phyloP scores from a whole-genome alignment of 208 protist species.

The Acanthamoeba healyi region DNA sequence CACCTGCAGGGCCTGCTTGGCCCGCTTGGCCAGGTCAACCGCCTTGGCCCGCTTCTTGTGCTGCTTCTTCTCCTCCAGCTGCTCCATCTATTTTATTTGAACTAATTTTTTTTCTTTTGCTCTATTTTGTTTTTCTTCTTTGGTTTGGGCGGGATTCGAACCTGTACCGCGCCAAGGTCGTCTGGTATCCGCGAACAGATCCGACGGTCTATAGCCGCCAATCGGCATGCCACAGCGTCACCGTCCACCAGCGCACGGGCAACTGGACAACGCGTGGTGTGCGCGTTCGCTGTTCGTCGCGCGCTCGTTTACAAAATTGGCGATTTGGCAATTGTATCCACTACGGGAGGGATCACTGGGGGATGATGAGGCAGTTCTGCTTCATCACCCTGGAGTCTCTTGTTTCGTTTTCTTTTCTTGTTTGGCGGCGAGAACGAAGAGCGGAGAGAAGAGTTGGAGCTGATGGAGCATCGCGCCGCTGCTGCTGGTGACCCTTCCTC shows the following conservation, averaged over 20 bases:
- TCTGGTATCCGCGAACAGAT: too few relatives aligned
- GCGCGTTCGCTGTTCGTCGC: neutral
- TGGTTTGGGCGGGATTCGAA: neutral
- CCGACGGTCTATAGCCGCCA: too few relatives aligned
- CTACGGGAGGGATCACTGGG: too few relatives aligned
- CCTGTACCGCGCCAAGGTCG: too few relatives aligned
- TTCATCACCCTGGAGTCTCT: neutral
- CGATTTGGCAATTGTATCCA: neutral
- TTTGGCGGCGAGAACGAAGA: too few relatives aligned
- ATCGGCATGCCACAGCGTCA: too few relatives aligned
- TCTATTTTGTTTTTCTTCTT: too few relatives aligned
- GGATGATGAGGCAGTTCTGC: too few relatives aligned
- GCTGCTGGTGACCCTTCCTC: neutral
- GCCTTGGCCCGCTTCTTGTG: neutral
- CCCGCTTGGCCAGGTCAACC: neutral
- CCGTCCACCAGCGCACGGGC: too few relatives aligned
- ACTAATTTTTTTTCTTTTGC: too few relatives aligned
- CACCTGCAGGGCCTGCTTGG: slow-evolving; percentile 10
- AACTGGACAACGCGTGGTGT: neutral
- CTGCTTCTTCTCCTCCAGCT: neutral
- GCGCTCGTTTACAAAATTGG: too few relatives aligned
- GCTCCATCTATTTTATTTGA: too few relatives aligned
- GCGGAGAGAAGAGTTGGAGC: neutral
- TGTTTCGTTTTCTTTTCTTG: neutral
- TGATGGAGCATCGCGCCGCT: neutral